Percentiles rank a stretch among this genome's conserved stretches.
Evolutionary conservation across 345 rosid genomes (phyloP).

Genomic region (Streptanthus diversifolius): DNA sequence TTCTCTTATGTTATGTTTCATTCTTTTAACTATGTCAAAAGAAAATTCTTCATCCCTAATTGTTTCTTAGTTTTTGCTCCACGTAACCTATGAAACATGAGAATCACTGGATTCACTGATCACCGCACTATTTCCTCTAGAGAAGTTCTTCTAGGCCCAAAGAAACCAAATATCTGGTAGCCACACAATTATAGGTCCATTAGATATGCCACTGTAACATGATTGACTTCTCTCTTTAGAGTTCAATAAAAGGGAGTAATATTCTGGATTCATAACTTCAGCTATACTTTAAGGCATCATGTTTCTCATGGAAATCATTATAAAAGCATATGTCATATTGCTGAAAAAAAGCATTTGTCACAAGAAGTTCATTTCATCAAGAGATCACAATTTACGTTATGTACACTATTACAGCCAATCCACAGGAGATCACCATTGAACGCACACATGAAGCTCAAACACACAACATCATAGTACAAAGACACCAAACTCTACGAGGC

Average conservation of each 20-base stretch:
- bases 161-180: neutral
- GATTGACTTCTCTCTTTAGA: neutral
- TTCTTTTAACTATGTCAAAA: constrained; percentile 11
- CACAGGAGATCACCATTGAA: neutral
- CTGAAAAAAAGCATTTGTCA: neutral
- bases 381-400: constrained; percentile 18
- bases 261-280: neutral
- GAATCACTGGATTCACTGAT: neutral
- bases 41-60: neutral
- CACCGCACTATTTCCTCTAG: neutral
- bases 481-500: constrained; percentile 13
- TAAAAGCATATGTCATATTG: neutral
- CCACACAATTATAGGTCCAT: neutral
- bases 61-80: neutral
- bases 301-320: neutral
- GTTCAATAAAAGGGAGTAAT: neutral
- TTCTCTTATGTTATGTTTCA: constrained; percentile 7
- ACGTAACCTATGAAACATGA: neutral
- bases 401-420: constrained; percentile 13
- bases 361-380: constrained; percentile 5
- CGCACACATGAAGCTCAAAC: constrained; percentile 4
- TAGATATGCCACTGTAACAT: neutral
- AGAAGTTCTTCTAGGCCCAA: neutral
- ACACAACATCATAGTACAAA: constrained; percentile 21
- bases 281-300: neutral